phyloP scores from a whole-genome alignment of 768 basidiomycete genomes.

The Melanogaster broomeanus region DNA sequence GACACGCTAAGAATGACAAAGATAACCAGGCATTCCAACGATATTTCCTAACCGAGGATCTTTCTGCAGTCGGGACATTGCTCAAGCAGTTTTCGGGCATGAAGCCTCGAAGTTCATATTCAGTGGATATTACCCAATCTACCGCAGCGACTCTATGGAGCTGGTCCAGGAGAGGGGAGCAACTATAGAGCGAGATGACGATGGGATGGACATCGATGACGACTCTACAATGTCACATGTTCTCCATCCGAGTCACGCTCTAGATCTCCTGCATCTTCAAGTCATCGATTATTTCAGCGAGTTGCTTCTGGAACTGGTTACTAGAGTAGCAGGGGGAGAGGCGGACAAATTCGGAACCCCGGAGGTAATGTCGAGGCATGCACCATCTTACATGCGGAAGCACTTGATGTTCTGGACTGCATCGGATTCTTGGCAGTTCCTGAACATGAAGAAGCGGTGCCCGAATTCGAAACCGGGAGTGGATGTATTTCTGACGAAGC shows the following conservation, averaged over 20 bases:
- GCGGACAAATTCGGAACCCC: constrained; percentile 39
- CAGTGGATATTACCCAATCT: constrained; percentile 38
- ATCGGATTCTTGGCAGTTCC: constrained; percentile 57
- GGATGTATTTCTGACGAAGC: constrained; percentile 51
- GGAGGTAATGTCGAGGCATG: constrained; percentile 50
- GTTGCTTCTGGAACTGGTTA: constrained; percentile 58
- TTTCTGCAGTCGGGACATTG: constrained; percentile 55
- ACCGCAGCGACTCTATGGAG: constrained; percentile 33
- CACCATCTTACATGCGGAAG: constrained; percentile 49
- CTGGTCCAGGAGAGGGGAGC: constrained; percentile 7
- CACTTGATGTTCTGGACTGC: constrained; percentile 53
- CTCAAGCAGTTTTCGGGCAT: constrained; percentile 44
- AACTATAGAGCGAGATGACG: constrained; percentile 34
- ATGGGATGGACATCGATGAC: constrained; percentile 67
- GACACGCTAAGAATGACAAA: constrained; percentile 13
- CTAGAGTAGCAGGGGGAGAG: constrained; percentile 51
- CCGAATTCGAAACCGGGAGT: constrained; percentile 44
- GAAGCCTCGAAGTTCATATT: constrained; percentile 41
- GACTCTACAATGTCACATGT: constrained; percentile 37
- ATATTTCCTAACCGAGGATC: constrained; percentile 36
- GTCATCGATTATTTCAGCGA: constrained; percentile 69
- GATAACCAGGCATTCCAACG: constrained; percentile 18
- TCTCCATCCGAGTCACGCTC: constrained; percentile 52
- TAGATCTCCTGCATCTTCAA: constrained; percentile 67
- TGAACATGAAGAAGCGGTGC: constrained; percentile 42